A percentile compares a stretch with the other conserved stretches of the same genome.
Evolutionary conservation across 2,329 filamentous ascomycete genomes (phyloP).

Genomic region (Botryotinia globosa): DNA sequence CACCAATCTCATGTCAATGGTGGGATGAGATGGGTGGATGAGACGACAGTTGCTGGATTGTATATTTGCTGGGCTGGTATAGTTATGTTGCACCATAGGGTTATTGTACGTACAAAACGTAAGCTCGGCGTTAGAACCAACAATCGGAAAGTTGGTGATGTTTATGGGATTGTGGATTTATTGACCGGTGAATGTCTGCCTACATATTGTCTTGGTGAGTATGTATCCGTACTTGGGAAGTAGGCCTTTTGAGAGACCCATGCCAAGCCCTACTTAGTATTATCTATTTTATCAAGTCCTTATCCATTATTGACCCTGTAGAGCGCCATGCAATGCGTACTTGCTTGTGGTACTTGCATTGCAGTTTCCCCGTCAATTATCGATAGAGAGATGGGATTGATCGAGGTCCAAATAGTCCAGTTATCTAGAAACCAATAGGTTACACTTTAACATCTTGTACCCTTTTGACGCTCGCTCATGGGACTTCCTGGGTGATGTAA

Average conservation of each 20-base stretch:
- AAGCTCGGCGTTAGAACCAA: constrained; percentile 1
- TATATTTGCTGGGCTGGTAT: constrained; percentile 6
- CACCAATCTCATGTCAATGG: constrained; percentile 7
- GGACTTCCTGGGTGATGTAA: not conserved
- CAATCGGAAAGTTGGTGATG: not conserved
- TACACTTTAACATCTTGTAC: not conserved
- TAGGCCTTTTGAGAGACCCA: not conserved
- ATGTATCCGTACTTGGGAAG: not conserved
- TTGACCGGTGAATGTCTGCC: not conserved
- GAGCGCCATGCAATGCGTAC: not conserved
- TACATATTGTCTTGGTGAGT: constrained; percentile 1
- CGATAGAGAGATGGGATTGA: not conserved
- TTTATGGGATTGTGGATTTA: not conserved
- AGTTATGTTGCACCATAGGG: not conserved
- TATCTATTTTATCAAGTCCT: not conserved
- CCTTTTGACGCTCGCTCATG: not conserved
- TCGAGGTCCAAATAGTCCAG: constrained; percentile 2
- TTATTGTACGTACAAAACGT: constrained; percentile 9
- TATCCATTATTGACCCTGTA: not conserved
- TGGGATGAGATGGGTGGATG: constrained; percentile 7
- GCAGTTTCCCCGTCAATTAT: not conserved
- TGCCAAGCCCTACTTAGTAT: constrained; percentile 8
- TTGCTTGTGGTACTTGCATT: not conserved
- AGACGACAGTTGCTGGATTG: not conserved
- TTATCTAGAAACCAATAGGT: constrained; percentile 2